Conservation (phyloP, 331 rosid genomes). For the Erythrophleum ivorense region DNA sequence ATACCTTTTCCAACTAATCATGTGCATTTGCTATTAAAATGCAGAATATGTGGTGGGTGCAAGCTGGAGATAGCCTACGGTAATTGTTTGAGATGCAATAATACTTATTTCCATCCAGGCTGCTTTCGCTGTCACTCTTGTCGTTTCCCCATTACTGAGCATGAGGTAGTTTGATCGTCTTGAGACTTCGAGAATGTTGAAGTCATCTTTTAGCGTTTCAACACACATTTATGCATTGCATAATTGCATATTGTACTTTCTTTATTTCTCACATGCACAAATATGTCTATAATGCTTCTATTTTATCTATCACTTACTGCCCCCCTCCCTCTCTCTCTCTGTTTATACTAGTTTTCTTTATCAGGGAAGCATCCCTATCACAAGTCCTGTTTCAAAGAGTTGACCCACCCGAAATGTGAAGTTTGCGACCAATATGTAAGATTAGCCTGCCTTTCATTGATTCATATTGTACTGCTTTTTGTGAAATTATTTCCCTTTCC, state of each 20-base stretch:
- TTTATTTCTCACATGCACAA: constrained; percentile 2
- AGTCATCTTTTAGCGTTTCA: constrained; percentile 3
- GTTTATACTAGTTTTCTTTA: constrained; percentile 85
- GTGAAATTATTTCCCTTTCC: neutral
- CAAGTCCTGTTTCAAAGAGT: constrained; percentile 86
- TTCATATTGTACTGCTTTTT: constrained; percentile 29
- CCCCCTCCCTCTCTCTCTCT: neutral
- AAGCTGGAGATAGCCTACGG: constrained; percentile 67
- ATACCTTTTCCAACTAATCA: constrained; percentile 21
- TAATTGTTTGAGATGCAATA: constrained; percentile 84
- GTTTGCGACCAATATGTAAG: constrained; percentile 96
- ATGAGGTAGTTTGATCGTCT: constrained; percentile 70
- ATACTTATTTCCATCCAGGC: constrained; percentile 76
- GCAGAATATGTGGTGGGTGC: constrained; percentile 82
- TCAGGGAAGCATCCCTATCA: constrained; percentile 96
- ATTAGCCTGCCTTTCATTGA: constrained; percentile 29
- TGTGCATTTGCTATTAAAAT: constrained; percentile 35
- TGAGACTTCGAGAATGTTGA: constrained; percentile 8
- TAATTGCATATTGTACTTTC: neutral
- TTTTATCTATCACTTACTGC: constrained; percentile 53
- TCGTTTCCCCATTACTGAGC: constrained; percentile 74
- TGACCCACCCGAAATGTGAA: constrained; percentile 92
- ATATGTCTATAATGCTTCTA: neutral
- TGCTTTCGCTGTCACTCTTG: constrained; percentile 89
- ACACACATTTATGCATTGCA: neutral